These are phyloP conservation scores for Ustilago lituana DNA, from an alignment of 1,284 basidiomycete genomes.

Conservation along the genomic window DNA sequence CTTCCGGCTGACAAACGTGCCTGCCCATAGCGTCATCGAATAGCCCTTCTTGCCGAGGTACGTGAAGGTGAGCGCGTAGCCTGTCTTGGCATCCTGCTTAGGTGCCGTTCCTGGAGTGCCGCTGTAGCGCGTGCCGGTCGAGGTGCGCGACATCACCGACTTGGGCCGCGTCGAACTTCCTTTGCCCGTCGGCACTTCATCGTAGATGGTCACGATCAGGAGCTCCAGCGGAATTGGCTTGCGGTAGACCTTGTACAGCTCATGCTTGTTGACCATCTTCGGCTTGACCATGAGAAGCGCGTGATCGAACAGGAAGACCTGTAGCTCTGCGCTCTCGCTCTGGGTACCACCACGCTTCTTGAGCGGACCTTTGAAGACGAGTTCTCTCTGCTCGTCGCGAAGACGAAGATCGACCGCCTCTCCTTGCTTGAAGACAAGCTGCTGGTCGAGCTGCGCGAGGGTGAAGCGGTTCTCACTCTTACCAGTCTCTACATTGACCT, in stretches of 20 bases:
- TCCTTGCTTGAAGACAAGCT: slow-evolving; percentile 83
- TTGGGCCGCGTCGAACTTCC: slow-evolving; percentile 67
- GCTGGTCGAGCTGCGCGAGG: slow-evolving; percentile 85
- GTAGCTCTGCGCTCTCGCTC: slow-evolving; percentile 84
- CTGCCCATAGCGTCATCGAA: slow-evolving; percentile 90
- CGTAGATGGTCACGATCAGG: slow-evolving; percentile 82
- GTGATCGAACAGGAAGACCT: slow-evolving; percentile 96
- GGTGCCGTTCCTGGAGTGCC: slow-evolving; percentile 62
- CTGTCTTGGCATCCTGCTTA: slow-evolving; percentile 81
- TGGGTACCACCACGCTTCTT: slow-evolving; percentile 81
- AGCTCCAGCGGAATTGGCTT: slow-evolving; percentile 97
- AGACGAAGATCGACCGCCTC: slow-evolving; percentile 88
- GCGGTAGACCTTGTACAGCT: slow-evolving; percentile 92
- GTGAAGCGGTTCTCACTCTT: slow-evolving; percentile 94
- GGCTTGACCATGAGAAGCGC: slow-evolving; percentile 94
- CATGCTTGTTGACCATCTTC: slow-evolving; percentile 84
- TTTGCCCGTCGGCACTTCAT: slow-evolving; percentile 71
- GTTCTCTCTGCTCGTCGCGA: slow-evolving; percentile 84
- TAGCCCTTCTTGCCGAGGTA: slow-evolving; percentile 94
- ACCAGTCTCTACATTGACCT: slow-evolving; percentile 91
- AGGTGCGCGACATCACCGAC: slow-evolving; percentile 70
- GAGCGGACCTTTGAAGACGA: slow-evolving; percentile 91
- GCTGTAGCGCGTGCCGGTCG: slow-evolving; percentile 64
- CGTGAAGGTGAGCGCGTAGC: slow-evolving; percentile 90
- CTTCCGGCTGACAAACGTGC: slow-evolving; percentile 81